Evolutionary conservation across 306 rosid species (phyloP).

Genomic region (Delonix regia): DNA sequence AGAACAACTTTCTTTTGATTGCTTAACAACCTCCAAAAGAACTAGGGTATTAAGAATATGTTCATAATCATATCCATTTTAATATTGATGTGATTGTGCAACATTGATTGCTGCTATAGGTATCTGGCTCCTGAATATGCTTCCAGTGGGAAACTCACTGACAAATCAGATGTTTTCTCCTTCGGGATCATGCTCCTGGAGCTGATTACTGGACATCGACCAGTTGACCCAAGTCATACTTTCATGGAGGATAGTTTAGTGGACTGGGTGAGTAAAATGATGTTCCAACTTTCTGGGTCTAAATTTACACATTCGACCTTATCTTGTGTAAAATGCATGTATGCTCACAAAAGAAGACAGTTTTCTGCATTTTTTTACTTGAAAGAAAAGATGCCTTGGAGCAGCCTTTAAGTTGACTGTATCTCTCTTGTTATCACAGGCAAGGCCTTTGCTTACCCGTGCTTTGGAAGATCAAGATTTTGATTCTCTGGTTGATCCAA

Average conservation of each 20-base stretch:
- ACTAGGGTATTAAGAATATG: neutral
- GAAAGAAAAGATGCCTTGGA: neutral
- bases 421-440: constrained; percentile 63
- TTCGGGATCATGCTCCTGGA: constrained; percentile 94
- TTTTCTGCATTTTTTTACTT: neutral
- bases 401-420: constrained; percentile 5
- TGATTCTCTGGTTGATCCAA: constrained; percentile 74
- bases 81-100: neutral
- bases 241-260: constrained; percentile 90
- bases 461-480: constrained; percentile 73
- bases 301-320: neutral
- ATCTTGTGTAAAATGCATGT: neutral
- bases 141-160: constrained; percentile 91
- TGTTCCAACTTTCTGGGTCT: constrained; percentile 16
- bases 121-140: constrained; percentile 99
- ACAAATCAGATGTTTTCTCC: constrained; percentile 96
- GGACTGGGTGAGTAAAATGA: constrained; percentile 79
- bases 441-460: constrained; percentile 84
- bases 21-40: constrained; percentile 23
- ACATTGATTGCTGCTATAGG: constrained; percentile 48
- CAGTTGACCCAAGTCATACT: constrained; percentile 72
- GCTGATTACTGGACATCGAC: constrained; percentile 84
- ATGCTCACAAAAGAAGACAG: neutral
- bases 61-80: constrained; percentile 6
- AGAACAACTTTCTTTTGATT: constrained; percentile 38